These are phyloP conservation scores for Gastrolobium bilobum DNA, from an alignment of 306 rosid genomes.

Conservation along the genomic window DNA sequence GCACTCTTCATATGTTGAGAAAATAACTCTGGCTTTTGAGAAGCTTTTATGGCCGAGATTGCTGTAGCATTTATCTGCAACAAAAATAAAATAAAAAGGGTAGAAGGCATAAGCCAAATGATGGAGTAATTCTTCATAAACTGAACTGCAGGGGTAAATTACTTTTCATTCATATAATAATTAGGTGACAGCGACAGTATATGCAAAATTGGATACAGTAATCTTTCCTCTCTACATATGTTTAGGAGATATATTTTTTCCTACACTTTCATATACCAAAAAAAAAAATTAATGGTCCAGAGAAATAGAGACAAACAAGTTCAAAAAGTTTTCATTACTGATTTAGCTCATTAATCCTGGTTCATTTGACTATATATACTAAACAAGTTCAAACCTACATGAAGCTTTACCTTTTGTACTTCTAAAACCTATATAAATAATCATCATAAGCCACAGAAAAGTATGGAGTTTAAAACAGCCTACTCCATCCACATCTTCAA, in stretches of 20 bases:
- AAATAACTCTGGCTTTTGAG: constrained; percentile 51
- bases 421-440: constrained; percentile 11
- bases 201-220: background rate
- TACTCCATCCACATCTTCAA: constrained; percentile 9
- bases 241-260: constrained; percentile 1
- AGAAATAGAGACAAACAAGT: constrained; percentile 30
- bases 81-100: background rate
- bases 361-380: background rate
- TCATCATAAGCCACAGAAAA: constrained; percentile 28
- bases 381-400: constrained; percentile 19
- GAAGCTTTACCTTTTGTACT: constrained; percentile 9
- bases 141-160: background rate
- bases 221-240: background rate
- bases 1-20: constrained; percentile 48
- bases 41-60: constrained; percentile 44
- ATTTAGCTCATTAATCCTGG: background rate
- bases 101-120: constrained; percentile 21
- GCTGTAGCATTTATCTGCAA: constrained; percentile 48
- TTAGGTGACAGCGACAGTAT: background rate
- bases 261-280: constrained; percentile 3
- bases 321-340: background rate
- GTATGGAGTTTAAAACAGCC: constrained; percentile 1
- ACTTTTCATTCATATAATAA: constrained; percentile 12
- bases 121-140: background rate
- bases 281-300: constrained; percentile 19